phyloP scores from a whole-genome alignment of 225 moss, liverwort and hornwort species.

The Ulota crispa region DNA sequence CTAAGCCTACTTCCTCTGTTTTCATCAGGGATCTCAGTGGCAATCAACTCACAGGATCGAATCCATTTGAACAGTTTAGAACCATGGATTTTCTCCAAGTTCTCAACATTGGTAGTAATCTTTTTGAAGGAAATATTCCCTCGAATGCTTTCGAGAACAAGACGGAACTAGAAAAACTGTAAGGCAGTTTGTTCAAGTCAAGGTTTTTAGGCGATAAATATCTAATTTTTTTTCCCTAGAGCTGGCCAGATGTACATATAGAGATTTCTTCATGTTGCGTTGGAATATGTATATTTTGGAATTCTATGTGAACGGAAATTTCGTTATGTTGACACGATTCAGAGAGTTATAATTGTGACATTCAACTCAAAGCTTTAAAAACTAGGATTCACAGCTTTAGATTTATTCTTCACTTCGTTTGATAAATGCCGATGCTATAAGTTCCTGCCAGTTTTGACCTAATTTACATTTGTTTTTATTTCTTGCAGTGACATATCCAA shows the following conservation, averaged over 20 bases:
- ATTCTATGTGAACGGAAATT: neutral
- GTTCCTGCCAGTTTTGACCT: too few relatives aligned
- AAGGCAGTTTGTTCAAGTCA: neutral
- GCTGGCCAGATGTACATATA: too few relatives aligned
- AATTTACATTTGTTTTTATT: neutral
- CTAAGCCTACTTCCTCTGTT: neutral
- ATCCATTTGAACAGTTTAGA: neutral
- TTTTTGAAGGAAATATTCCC: fast-evolving
- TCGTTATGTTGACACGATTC: too few relatives aligned
- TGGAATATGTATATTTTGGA: neutral
- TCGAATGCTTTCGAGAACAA: neutral
- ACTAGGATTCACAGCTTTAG: too few relatives aligned
- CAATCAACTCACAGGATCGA: neutral
- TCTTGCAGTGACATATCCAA: constrained; percentile 23
- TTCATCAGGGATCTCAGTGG: constrained; percentile 32
- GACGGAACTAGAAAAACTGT: constrained; percentile 18
- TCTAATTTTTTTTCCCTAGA: neutral
- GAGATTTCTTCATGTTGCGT: too few relatives aligned
- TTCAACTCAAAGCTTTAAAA: too few relatives aligned
- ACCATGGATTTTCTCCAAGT: constrained; percentile 13
- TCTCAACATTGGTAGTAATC: constrained; percentile 17
- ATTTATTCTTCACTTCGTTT: too few relatives aligned
- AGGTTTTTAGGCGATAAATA: neutral
- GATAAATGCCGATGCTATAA: too few relatives aligned
- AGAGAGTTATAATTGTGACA: too few relatives aligned